A percentile compares a stretch with the other conserved stretches of the same genome.
These are phyloP conservation scores for Hygrocybe coccinea DNA, from an alignment of 768 basidiomycete species.

Conservation along the genomic window DNA sequence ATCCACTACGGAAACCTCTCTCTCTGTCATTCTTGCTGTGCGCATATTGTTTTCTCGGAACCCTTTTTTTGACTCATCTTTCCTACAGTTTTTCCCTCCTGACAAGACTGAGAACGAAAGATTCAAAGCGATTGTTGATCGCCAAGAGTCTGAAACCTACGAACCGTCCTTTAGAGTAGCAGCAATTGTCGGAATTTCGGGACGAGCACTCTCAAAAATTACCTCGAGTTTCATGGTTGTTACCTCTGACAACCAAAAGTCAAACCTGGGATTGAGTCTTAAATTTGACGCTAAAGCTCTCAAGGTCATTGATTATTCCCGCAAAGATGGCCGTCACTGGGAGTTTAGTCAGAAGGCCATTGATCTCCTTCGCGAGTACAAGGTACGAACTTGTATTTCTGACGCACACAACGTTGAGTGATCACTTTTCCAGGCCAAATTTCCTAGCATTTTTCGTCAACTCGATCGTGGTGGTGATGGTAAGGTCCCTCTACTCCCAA, in stretches of 20 bases:
- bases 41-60: slow-evolving; percentile 14
- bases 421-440: slow-evolving; percentile 47
- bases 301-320: slow-evolving; percentile 90
- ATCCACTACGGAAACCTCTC: slow-evolving; percentile 56
- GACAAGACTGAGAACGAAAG: slow-evolving; percentile 75
- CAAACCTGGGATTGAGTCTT: slow-evolving; percentile 87
- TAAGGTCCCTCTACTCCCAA: slow-evolving; percentile 31
- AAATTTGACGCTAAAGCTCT: slow-evolving; percentile 93
- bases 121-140: slow-evolving; percentile 68
- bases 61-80: neutral
- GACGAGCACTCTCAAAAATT: slow-evolving; percentile 81
- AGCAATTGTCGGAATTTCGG: slow-evolving; percentile 66
- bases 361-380: slow-evolving; percentile 77
- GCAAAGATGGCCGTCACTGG: slow-evolving; percentile 81
- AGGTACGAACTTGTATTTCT: slow-evolving; percentile 37
- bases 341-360: slow-evolving; percentile 90
- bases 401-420: neutral
- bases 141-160: slow-evolving; percentile 51
- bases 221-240: slow-evolving; percentile 92
- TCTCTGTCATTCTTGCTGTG: slow-evolving; percentile 88
- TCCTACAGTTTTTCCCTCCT: slow-evolving; percentile 73
- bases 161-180: slow-evolving; percentile 76
- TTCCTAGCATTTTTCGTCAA: slow-evolving; percentile 76
- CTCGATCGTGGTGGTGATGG: slow-evolving; percentile 74
- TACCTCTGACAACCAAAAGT: slow-evolving; percentile 68